A percentile compares a stretch with the other conserved stretches of the same genome.
Conservation (phyloP, 2,329 filamentous ascomycete species). For the Teratosphaeria destructans region DNA sequence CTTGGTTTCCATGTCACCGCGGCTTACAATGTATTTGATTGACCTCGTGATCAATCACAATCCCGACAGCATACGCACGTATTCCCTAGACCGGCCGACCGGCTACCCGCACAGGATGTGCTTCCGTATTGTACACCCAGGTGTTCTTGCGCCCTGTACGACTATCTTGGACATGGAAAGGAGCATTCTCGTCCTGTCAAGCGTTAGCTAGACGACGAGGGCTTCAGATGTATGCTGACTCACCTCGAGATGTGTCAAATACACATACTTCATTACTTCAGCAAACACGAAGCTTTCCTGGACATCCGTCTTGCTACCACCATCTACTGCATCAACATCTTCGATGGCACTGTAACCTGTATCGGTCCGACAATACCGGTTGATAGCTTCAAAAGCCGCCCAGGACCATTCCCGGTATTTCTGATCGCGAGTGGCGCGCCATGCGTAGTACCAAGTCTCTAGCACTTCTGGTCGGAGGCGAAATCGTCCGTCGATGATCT, state of each 20-base stretch:
- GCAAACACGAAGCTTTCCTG: constrained; percentile 16
- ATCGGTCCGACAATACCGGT: constrained; percentile 12
- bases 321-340: constrained; percentile 14
- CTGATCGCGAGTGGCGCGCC: constrained; percentile 17
- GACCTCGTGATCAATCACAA: not conserved
- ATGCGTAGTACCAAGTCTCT: constrained; percentile 26
- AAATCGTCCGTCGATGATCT: constrained; percentile 8
- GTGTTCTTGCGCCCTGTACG: not conserved
- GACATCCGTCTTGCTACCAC: constrained; percentile 10
- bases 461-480: constrained; percentile 20
- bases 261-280: constrained; percentile 25
- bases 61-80: not conserved
- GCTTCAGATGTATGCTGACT: not conserved
- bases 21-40: too few species aligned
- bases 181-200: not conserved
- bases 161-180: not conserved
- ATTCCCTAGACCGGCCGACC: not conserved
- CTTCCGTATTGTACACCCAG: not conserved
- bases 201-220: not conserved
- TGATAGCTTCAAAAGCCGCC: constrained; percentile 16
- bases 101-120: not conserved
- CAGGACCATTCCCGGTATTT: constrained; percentile 22
- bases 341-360: constrained; percentile 17
- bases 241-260: constrained; percentile 23
- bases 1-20: too few species aligned